Percentiles rank a stretch among this genome's conserved stretches.
Evolutionary conservation across 2,329 filamentous ascomycete genomes (phyloP).

Genomic region (Hyphodiscus sp.): DNA sequence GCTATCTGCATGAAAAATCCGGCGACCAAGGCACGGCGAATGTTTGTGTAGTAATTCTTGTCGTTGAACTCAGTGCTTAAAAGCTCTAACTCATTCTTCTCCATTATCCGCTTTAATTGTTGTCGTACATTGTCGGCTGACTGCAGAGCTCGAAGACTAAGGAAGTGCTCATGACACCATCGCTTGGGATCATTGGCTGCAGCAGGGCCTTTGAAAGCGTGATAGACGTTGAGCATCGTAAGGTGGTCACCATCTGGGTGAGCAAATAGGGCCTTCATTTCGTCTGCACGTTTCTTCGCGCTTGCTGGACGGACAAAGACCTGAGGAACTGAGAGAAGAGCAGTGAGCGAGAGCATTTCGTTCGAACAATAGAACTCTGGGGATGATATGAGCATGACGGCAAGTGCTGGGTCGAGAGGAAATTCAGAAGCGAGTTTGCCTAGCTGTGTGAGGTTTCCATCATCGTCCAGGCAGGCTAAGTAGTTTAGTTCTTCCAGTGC

Average conservation of each 20-base stretch:
- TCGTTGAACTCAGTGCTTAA: slow-evolving; percentile 86
- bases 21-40: slow-evolving; percentile 81
- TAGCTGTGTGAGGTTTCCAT: slow-evolving; percentile 83
- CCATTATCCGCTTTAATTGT: slow-evolving; percentile 95
- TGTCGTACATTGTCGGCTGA: slow-evolving; percentile 91
- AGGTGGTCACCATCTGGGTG: slow-evolving; percentile 93
- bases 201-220: slow-evolving; percentile 80
- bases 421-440: slow-evolving; percentile 90
- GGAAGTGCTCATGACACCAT: slow-evolving; percentile 97
- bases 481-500: slow-evolving; percentile 97
- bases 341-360: slow-evolving; percentile 92
- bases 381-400: slow-evolving; percentile 96
- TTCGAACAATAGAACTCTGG: slow-evolving; percentile 99
- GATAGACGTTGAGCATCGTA: slow-evolving; percentile 94
- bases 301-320: slow-evolving; percentile 84
- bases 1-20: slow-evolving; percentile 99
- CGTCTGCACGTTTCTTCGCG: slow-evolving; percentile 84
- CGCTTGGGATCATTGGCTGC: slow-evolving; percentile 69
- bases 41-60: slow-evolving; percentile 98
- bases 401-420: slow-evolving; percentile 85
- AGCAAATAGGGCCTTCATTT: slow-evolving; percentile 93
- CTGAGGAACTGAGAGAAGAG: slow-evolving; percentile 88
- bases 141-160: slow-evolving; percentile 80
- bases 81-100: slow-evolving; percentile 79
- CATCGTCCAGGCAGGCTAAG: slow-evolving; percentile 90